Conservation (phyloP, 345 rosid species). For the Salix caprea region DNA sequence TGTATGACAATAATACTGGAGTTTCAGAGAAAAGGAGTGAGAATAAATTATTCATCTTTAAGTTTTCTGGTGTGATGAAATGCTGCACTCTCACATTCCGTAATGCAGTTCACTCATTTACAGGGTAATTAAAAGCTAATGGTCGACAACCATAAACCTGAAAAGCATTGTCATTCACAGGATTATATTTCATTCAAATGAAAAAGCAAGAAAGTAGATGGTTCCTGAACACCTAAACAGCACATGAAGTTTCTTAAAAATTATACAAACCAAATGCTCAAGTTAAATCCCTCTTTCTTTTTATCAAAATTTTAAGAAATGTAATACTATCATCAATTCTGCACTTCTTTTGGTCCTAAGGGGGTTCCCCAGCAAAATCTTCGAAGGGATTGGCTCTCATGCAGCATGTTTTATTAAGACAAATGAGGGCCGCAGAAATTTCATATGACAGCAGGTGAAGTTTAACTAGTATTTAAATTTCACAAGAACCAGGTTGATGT, state of each 20-base stretch:
- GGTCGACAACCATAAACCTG: background rate
- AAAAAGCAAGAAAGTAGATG: background rate
- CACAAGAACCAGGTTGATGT: background rate
- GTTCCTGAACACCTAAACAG: background rate
- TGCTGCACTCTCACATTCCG: background rate
- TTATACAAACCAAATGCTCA: background rate
- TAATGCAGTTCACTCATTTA: background rate
- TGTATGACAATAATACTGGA: background rate
- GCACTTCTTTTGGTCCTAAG: background rate
- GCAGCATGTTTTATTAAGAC: background rate
- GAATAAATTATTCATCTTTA: background rate
- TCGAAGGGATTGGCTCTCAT: background rate
- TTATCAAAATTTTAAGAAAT: background rate
- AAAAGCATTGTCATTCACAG: background rate
- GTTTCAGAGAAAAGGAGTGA: background rate
- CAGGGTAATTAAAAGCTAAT: background rate
- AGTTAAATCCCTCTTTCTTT: background rate
- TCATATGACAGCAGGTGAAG: background rate
- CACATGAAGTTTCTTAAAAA: background rate
- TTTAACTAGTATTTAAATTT: background rate
- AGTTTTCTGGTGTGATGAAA: background rate
- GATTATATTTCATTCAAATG: background rate
- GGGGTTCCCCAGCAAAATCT: background rate
- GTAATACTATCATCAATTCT: background rate
- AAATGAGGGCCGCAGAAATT: background rate